Base-by-base conservation (phyloP, 2,329 filamentous ascomycete genomes). In the Ciborinia camelliae region DNA sequence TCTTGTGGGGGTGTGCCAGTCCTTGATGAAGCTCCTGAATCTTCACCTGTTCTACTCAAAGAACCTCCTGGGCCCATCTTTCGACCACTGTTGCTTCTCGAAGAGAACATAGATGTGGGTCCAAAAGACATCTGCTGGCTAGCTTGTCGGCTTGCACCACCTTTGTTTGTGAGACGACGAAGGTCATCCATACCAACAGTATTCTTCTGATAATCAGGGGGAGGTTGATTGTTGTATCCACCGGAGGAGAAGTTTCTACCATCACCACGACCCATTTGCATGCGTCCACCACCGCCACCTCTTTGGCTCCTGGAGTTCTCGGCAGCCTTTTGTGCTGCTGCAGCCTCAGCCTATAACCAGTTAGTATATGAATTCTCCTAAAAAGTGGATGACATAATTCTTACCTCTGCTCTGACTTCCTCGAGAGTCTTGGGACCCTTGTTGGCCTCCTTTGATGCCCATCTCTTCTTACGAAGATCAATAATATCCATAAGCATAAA, bases 401-500 rank as follows among this genome's bases (percentile, higher is more conserved):
- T 74, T 80, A 88, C 86, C 79, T 92, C 89, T 71, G 88, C 89
- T 76, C 92, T 91, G 71, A 99, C 91, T 79, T 98, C 91, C 4
- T 92, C 87, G 62, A 99, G 90, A 10, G 95, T 99, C 87, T 97
- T 97, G 66, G 95, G 95, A 45, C 95, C 95, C 82, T 98, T 98
- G 79, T 93, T 90, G 62, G 82, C 80, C 76, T 96, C 92, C 83
- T 97, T 97, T 65, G 91, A 92, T 67, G 84, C 78, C 95, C 95
- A 99, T 75, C 85, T 82, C 61, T 82, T 81, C 75, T 78, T 86
- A 71, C 95, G 89, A 69, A 99, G 82, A 76, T 99, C 95, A 65
- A 96, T 77, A 63, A 97, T 86, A 75, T 99, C 95, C 87, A 98
- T 87, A 67, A 99, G 85, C 95, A 99, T 98, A 80, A 98, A 99